A percentile compares a stretch with the other conserved stretches of the same genome.
Conservation (phyloP, 768 basidiomycete species). For the Suillus tomentosus region DNA sequence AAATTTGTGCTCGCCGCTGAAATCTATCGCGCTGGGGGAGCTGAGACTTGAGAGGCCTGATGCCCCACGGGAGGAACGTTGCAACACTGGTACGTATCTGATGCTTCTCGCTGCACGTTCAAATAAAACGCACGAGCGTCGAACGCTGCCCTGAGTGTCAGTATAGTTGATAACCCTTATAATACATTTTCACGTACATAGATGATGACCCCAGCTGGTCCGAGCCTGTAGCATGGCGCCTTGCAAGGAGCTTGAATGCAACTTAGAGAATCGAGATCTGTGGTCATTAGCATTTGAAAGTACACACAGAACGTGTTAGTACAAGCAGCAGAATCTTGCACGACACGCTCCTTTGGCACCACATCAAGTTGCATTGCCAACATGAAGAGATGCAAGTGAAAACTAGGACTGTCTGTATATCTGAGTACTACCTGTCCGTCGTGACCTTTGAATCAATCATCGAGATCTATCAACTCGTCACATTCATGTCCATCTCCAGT, state of each 20-base stretch:
- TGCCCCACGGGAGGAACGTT: no score
- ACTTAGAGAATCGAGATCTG: not conserved
- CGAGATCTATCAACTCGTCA: slow-evolving; percentile 28
- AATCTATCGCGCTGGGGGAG: not conserved
- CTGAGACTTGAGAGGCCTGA: not conserved
- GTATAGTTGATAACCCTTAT: no score
- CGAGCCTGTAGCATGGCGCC: not conserved
- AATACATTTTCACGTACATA: no score
- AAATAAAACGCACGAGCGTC: no score
- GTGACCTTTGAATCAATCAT: slow-evolving; percentile 12
- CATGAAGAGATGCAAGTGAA: not conserved
- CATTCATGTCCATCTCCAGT: slow-evolving; percentile 27
- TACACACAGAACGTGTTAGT: not conserved
- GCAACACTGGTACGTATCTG: no score
- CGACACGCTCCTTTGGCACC: not conserved
- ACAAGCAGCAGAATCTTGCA: not conserved
- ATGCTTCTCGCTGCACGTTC: no score
- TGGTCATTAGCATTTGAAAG: not conserved
- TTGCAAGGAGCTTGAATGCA: not conserved
- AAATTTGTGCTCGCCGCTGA: not conserved
- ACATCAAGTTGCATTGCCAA: not conserved
- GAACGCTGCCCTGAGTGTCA: no score
- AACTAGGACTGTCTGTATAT: not conserved
- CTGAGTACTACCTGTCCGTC: not conserved
- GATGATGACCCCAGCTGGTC: not conserved